A percentile compares a stretch with the other conserved stretches of the same genome.
Conservation (phyloP, 371 early-diverging fungal genomes). For the Apophysomyces sp. region DNA sequence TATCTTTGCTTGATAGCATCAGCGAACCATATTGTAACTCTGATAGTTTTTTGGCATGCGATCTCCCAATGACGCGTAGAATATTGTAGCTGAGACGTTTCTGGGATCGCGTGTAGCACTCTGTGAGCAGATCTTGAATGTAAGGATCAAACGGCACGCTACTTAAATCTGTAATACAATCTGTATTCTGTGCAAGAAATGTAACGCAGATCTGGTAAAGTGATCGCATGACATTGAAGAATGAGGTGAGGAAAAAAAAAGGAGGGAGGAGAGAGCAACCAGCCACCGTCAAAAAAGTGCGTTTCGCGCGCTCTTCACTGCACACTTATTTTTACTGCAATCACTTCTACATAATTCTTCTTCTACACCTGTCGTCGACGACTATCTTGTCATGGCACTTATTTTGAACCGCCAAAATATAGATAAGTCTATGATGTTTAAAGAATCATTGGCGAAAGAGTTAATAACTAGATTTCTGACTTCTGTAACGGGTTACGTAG, state of each 20-base stretch:
- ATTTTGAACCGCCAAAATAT: too few species aligned
- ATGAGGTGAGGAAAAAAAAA: not conserved
- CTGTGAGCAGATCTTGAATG: constrained; percentile 1
- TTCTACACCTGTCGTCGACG: too few species aligned
- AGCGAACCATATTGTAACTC: not conserved
- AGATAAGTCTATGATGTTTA: too few species aligned
- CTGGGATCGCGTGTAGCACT: not conserved
- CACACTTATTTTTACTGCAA: too few species aligned
- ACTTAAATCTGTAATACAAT: not conserved
- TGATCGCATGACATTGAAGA: not conserved
- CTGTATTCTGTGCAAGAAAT: constrained; percentile 1
- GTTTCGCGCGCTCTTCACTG: too few species aligned
- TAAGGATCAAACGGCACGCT: constrained; percentile 9
- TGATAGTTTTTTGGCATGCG: not conserved
- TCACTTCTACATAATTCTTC: too few species aligned
- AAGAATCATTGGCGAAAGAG: too few species aligned
- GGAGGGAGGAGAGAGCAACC: not conserved
- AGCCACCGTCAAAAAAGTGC: too few species aligned
- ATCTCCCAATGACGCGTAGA: not conserved
- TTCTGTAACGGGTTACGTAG: too few species aligned
- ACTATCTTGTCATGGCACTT: too few species aligned
- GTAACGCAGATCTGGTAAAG: constrained; percentile 8
- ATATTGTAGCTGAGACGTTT: constrained; percentile 6
- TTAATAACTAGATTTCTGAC: too few species aligned
- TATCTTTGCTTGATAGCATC: not conserved